Evolutionary conservation across 495 filamentous ascomycete species (phyloP).

Genomic region (Daldinia grandis): DNA sequence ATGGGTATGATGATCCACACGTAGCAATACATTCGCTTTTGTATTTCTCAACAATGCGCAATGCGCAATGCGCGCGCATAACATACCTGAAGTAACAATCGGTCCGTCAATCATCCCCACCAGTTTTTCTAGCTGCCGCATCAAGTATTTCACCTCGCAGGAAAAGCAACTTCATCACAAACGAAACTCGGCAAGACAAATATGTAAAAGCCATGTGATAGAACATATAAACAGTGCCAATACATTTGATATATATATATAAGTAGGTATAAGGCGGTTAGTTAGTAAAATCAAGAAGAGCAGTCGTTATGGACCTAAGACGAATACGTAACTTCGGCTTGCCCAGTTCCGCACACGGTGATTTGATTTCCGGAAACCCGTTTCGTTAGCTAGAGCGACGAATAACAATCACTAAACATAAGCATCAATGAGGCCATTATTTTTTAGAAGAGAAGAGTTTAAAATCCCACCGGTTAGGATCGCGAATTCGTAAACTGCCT

Average conservation of each 20-base stretch:
- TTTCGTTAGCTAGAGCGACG: constrained; percentile 20
- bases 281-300: background rate
- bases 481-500: background rate
- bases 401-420: constrained; percentile 21
- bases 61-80: no score
- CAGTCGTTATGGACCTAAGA: constrained; percentile 20
- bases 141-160: background rate
- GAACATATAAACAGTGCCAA: background rate
- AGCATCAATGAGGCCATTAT: constrained; percentile 1
- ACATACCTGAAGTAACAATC: background rate
- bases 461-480: constrained; percentile 17
- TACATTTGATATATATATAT: background rate
- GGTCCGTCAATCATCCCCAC: background rate
- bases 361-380: constrained; percentile 31
- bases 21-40: constrained; percentile 3
- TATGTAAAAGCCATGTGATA: constrained; percentile 1
- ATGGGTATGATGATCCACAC: background rate
- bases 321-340: constrained; percentile 36
- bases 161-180: constrained; percentile 2
- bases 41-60: background rate
- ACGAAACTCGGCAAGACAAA: background rate
- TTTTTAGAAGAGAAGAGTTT: constrained; percentile 9
- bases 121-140: background rate
- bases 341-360: constrained; percentile 30
- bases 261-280: background rate